Percentiles rank a stretch among this genome's conserved stretches.
Conservation (phyloP, 2,329 filamentous ascomycete species). For the Aspergillus fumigatiaffinis region DNA sequence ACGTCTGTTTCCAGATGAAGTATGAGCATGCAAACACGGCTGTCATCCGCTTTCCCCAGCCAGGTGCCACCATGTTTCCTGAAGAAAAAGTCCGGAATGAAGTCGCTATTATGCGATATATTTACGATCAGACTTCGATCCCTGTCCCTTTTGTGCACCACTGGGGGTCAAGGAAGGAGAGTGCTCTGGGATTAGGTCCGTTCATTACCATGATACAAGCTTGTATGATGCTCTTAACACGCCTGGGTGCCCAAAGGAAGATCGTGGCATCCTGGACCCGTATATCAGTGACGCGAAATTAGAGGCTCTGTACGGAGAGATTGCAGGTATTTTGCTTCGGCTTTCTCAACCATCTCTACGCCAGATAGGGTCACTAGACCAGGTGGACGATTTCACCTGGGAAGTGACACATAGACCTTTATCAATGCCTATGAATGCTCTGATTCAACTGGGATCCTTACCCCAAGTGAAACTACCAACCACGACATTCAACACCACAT, state of each 20-base stretch:
- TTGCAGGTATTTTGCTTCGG: slow-evolving; percentile 41
- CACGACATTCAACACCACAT: slow-evolving; percentile 24
- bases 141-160: background rate
- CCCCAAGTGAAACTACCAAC: slow-evolving; percentile 12
- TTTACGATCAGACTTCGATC: background rate
- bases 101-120: background rate
- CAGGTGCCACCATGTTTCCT: background rate
- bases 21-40: background rate
- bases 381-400: slow-evolving; percentile 17
- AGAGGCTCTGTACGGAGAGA: slow-evolving; percentile 30
- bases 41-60: background rate
- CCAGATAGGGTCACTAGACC: slow-evolving; percentile 36
- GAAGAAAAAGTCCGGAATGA: background rate
- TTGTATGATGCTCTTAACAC: background rate
- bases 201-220: background rate
- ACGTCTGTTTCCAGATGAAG: background rate
- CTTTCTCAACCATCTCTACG: slow-evolving; percentile 32
- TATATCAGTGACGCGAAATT: slow-evolving; percentile 2
- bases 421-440: slow-evolving; percentile 42
- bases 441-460: slow-evolving; percentile 19
- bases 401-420: slow-evolving; percentile 33
- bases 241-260: background rate
- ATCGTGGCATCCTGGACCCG: slow-evolving; percentile 3
- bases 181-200: slow-evolving; percentile 5
- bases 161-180: background rate